Conservation (phyloP, 1,139 yeast genomes). For the Saccharomyces hybrid region DNA sequence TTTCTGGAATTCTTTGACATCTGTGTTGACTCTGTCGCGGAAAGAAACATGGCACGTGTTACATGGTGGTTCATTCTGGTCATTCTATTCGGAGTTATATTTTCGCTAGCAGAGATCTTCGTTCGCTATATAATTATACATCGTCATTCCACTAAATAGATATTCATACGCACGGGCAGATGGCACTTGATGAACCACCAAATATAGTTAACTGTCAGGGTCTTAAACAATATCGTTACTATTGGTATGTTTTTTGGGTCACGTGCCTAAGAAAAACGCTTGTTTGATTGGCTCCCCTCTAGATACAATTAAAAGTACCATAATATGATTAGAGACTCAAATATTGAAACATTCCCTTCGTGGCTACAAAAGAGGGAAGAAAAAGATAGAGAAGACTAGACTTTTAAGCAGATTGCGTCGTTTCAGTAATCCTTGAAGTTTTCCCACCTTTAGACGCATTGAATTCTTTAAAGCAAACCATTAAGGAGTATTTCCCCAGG, state of each 20-base stretch:
- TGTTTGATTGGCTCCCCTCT: neutral
- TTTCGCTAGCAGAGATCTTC: slow-evolving; percentile 53
- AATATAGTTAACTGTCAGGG: neutral
- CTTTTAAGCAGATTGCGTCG: neutral
- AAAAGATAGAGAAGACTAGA: neutral
- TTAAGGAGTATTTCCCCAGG: neutral
- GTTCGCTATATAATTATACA: slow-evolving; percentile 47
- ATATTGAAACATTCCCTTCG: neutral
- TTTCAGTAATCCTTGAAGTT: slow-evolving; percentile 1
- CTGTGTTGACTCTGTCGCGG: slow-evolving; percentile 89
- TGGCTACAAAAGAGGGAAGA: neutral
- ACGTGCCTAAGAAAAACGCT: neutral
- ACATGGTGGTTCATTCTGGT: slow-evolving; percentile 86
- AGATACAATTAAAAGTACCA: neutral
- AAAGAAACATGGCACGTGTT: slow-evolving; percentile 80
- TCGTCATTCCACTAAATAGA: slow-evolving; percentile 11
- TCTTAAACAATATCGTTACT: neutral
- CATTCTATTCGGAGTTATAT: slow-evolving; percentile 69
- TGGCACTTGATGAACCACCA: neutral
- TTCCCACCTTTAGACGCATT: neutral
- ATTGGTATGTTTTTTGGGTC: neutral
- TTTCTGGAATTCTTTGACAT: slow-evolving; percentile 89
- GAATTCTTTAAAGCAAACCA: neutral
- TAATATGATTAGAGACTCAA: neutral
- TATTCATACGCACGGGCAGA: neutral